These are phyloP conservation scores for Kalmusia sp. DNA, from an alignment of 2,329 filamentous ascomycete species.

Conservation along the genomic window DNA sequence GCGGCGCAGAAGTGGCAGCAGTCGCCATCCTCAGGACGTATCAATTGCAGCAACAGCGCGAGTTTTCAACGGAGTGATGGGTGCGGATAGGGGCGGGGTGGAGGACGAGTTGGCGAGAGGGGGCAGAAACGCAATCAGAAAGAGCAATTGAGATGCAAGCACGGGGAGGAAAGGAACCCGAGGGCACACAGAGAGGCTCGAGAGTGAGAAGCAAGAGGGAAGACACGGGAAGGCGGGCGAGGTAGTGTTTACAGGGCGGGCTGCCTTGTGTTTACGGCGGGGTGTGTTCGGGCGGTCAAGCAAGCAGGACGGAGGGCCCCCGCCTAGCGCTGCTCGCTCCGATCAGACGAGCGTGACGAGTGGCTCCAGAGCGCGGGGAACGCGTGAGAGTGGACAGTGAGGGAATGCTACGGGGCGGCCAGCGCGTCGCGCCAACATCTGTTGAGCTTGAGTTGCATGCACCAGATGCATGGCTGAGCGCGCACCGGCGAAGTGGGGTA, in stretches of 20 bases:
- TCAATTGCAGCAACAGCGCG: slow-evolving; percentile 36
- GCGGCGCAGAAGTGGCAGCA: slow-evolving; percentile 40
- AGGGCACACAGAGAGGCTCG: not conserved
- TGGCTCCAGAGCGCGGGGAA: slow-evolving; percentile 10
- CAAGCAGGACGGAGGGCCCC: slow-evolving; percentile 1
- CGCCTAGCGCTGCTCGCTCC: not conserved
- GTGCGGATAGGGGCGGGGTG: slow-evolving; percentile 36
- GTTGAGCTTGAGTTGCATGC: slow-evolving; percentile 24
- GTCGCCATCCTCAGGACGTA: slow-evolving; percentile 39
- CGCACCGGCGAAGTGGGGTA: slow-evolving; percentile 4
- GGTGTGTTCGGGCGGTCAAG: not conserved
- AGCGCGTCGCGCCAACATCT: slow-evolving; percentile 8
- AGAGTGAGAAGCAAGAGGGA: not conserved
- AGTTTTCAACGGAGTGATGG: slow-evolving; percentile 33
- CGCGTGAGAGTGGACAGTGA: slow-evolving; percentile 7
- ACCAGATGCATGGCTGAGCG: slow-evolving; percentile 14
- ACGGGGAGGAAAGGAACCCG: slow-evolving; percentile 4
- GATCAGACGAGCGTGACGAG: slow-evolving; percentile 18
- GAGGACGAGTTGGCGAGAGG: slow-evolving; percentile 21
- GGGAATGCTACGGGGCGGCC: not conserved
- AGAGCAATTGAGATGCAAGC: slow-evolving; percentile 1
- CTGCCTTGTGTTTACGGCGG: slow-evolving; percentile 6
- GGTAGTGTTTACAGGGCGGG: not conserved
- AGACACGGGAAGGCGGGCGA: not conserved
- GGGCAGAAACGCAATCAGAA: slow-evolving; percentile 9